phyloP scores from a whole-genome alignment of 2,329 filamentous ascomycete genomes.

The Tolypocladium nubicola region DNA sequence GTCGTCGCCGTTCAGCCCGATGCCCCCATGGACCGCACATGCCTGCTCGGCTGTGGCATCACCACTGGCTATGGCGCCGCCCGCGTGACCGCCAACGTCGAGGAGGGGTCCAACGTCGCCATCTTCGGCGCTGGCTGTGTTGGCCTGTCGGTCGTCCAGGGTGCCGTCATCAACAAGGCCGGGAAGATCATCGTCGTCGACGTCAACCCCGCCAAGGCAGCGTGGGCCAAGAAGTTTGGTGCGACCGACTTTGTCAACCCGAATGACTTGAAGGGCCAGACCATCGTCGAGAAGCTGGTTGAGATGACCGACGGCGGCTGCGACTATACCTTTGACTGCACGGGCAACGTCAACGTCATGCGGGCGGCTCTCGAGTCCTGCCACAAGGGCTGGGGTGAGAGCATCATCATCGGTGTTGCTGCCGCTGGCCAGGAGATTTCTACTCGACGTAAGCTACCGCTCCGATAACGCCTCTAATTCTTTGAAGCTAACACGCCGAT shows the following conservation, averaged over 20 bases:
- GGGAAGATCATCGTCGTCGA: conserved; percentile 63
- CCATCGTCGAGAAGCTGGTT: conserved; percentile 82
- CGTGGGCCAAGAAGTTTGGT: conserved; percentile 88
- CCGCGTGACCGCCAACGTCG: conserved; percentile 82
- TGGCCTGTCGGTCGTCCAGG: conserved; percentile 89
- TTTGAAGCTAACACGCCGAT: conserved; percentile 14
- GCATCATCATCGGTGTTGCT: conserved; percentile 94
- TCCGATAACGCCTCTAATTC: neutral
- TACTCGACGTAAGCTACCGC: conserved; percentile 65
- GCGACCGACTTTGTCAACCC: conserved; percentile 97
- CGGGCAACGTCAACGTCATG: conserved; percentile 94
- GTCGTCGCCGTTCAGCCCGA: conserved; percentile 86
- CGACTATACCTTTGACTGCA: conserved; percentile 99
- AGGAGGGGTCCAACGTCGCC: conserved; percentile 81
- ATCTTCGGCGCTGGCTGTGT: conserved; percentile 96
- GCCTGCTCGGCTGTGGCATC: conserved; percentile 93
- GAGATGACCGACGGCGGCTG: conserved; percentile 98
- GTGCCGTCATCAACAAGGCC: conserved; percentile 75
- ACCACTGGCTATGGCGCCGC: conserved; percentile 97
- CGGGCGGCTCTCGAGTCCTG: conserved; percentile 90
- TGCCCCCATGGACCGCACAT: conserved; percentile 92
- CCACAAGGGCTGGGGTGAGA: conserved; percentile 99
- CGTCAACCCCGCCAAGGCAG: conserved; percentile 83
- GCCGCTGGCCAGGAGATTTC: conserved; percentile 93
- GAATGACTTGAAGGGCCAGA: conserved; percentile 64